Evolutionary conservation across 139 green algal species (phyloP).

Genomic region (Chlorella sp.): DNA sequence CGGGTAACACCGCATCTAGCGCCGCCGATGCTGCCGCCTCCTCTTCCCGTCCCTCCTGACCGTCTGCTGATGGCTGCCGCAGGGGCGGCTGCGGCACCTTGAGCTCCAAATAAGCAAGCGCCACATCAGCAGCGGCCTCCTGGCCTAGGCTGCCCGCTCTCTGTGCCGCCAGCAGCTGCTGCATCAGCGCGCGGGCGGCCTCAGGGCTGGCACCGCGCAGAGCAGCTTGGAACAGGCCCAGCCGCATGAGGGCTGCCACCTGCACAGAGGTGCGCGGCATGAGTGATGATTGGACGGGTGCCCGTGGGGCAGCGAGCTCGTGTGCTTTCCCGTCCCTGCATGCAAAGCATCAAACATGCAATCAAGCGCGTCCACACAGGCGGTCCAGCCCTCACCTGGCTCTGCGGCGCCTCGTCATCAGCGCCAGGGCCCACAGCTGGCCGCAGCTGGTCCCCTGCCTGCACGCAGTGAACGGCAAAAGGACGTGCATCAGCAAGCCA

Average conservation of each 20-base stretch:
- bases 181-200: not conserved
- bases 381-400: not conserved
- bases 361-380: not conserved
- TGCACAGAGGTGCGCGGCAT: not conserved
- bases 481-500: not conserved
- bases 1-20: not conserved
- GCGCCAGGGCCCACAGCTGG: not conserved
- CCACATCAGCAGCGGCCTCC: not conserved
- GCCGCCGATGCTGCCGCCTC: not conserved
- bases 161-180: not conserved
- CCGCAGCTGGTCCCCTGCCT: not conserved
- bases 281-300: not conserved
- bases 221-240: not conserved
- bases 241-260: not conserved
- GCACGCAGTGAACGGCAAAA: not conserved
- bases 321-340: not conserved
- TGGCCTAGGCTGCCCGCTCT: not conserved
- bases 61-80: not conserved
- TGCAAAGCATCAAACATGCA: not conserved
- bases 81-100: not conserved
- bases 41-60: not conserved
- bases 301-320: not conserved
- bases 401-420: not conserved
- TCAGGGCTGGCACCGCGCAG: not conserved
- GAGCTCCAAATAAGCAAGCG: not conserved